These are phyloP conservation scores for Podospora pseudocomata DNA, from an alignment of 495 filamentous ascomycete species.

Conservation along the genomic window DNA sequence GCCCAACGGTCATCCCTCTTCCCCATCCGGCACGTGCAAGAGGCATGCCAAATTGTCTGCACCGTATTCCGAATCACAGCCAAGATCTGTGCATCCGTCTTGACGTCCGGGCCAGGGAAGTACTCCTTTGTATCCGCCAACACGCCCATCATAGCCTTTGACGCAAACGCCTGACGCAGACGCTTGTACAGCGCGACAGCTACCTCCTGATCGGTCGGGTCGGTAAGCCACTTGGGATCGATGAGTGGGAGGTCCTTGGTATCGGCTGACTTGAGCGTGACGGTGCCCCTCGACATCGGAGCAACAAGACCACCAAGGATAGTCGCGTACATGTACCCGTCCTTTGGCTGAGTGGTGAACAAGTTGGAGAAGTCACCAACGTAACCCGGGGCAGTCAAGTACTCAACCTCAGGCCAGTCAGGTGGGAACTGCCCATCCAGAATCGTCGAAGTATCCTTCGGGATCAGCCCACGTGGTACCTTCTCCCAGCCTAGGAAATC, in stretches of 20 bases:
- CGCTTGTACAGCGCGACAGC: constrained; percentile 46
- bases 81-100: constrained; percentile 3
- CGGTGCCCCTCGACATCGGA: constrained; percentile 51
- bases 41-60: constrained; percentile 42
- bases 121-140: neutral
- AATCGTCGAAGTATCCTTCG: constrained; percentile 26
- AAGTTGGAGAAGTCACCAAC: constrained; percentile 28
- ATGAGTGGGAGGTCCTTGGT: constrained; percentile 44
- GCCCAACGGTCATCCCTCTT: constrained; percentile 37
- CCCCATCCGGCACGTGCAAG: constrained; percentile 49
- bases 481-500: constrained; percentile 53
- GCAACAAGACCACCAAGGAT: constrained; percentile 39
- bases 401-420: constrained; percentile 60
- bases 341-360: constrained; percentile 33
- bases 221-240: constrained; percentile 45
- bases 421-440: constrained; percentile 34
- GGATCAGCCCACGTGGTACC: constrained; percentile 28
- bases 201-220: constrained; percentile 43
- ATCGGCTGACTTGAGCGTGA: constrained; percentile 45
- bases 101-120: neutral
- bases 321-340: constrained; percentile 35
- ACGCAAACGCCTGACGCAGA: neutral
- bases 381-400: constrained; percentile 25
- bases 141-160: neutral
- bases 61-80: neutral